Base-by-base conservation (phyloP, 768 basidiomycete genomes). In the Pleurotus sapidus region DNA sequence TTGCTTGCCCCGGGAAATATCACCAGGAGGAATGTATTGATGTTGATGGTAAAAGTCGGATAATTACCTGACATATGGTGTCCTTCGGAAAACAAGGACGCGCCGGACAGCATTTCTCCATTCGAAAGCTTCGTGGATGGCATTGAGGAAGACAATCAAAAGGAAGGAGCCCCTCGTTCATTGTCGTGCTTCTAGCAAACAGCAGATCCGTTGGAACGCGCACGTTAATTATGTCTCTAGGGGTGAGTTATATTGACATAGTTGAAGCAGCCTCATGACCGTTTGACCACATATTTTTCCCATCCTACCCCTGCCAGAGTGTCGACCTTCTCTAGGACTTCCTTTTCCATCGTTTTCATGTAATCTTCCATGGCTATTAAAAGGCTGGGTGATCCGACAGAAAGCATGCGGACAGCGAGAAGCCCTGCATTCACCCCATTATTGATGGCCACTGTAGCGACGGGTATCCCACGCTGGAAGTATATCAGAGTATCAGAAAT, bases 401-500 rank as follows among this genome's bases (percentile, higher is more conserved):
- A 85, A 4, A 99, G 77, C n/a, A 98, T 95, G 11, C 96, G 85
- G 4, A 95, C 84, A 0, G 96, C 95, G 12, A 98, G 82, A 1
- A 99, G 74, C 1, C 88, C 97, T 0, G 95, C 97, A 66, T 98
- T 99, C 56, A 85, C 92, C 15, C 91, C 86, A 65, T 97, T 97
- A 70, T 95, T 94, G 69, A 98, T 98, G 0, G 95, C 96, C 15
- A 98, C 95, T 2, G 96, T 98, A 3, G 97, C 97, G 12, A 96
- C 94, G 3, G 97, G 97, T 58, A 98, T 91, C 15, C 96, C 97
- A 38, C 96, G 84, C 95, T 97, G 53, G 55, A 64, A 55, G 49
- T 30, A 40, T 27, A 42, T 57, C 15, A 61, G 55, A 12, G 51
- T n/a, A 14, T 2, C 49, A 11, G 30, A 39, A 55, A 47, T 18